Conservation (phyloP, 805 yeast species). For the Yarrowia alimentaria region DNA sequence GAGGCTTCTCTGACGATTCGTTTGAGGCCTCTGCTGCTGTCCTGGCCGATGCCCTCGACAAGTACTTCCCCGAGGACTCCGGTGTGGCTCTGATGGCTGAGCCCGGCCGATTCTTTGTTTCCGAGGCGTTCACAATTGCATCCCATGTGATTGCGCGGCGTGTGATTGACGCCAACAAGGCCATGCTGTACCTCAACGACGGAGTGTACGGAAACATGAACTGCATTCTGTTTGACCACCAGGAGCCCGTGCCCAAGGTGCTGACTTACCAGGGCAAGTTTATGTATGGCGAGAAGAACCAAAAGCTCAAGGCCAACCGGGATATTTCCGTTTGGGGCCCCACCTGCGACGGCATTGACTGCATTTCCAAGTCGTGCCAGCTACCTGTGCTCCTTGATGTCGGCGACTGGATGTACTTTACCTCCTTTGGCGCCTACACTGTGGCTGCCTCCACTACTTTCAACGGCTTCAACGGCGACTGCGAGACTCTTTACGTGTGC, state of each 20-base stretch:
- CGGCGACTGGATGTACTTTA: constrained; percentile 92
- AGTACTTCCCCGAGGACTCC: constrained; percentile 53
- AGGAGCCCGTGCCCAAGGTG: constrained; percentile 67
- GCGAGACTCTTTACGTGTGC: constrained; percentile 62
- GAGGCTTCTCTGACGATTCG: constrained; percentile 70
- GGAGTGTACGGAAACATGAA: constrained; percentile 96
- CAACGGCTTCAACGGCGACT: constrained; percentile 74
- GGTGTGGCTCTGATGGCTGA: constrained; percentile 72
- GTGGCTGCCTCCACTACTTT: constrained; percentile 87
- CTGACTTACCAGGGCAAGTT: constrained; percentile 55
- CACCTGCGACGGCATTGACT: constrained; percentile 95
- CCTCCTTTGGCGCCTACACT: constrained; percentile 87
- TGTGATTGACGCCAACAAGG: constrained; percentile 41
- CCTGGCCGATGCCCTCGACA: constrained; percentile 54
- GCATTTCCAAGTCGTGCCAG: constrained; percentile 55
- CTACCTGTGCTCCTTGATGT: constrained; percentile 63
- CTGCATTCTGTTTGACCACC: constrained; percentile 91
- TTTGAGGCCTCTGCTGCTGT: constrained; percentile 60
- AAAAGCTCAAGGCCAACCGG: constrained; percentile 25
- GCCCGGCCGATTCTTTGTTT: constrained; percentile 88
- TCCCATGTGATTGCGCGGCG: constrained; percentile 85
- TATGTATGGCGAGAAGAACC: constrained; percentile 39
- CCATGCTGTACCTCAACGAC: constrained; percentile 86
- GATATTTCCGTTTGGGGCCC: constrained; percentile 89
- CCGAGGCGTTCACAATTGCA: constrained; percentile 81